phyloP scores from a whole-genome alignment of 371 early-diverging fungal genomes.

The Rhizopus stolonifer region DNA sequence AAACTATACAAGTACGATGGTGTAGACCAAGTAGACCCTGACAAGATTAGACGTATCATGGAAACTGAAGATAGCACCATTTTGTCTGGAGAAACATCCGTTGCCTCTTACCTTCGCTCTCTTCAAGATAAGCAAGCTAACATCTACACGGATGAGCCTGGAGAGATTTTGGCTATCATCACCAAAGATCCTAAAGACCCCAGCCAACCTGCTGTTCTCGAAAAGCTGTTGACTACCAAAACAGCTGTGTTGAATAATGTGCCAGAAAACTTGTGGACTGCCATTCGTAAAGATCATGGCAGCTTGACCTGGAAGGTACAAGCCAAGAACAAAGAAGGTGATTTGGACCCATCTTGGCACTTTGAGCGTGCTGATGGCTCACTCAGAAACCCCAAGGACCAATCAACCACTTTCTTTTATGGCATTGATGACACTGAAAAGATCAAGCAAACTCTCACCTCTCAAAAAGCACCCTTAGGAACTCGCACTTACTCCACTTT shows the following conservation, averaged over 20 bases:
- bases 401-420: slow-evolving; percentile 87
- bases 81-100: slow-evolving; percentile 62
- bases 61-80: slow-evolving; percentile 73
- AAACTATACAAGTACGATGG: slow-evolving; percentile 72
- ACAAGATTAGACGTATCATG: slow-evolving; percentile 82
- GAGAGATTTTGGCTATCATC: slow-evolving; percentile 86
- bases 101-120: slow-evolving; percentile 72
- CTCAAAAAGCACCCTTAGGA: slow-evolving; percentile 17
- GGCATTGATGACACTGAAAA: slow-evolving; percentile 78
- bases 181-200: slow-evolving; percentile 50
- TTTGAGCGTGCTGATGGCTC: slow-evolving; percentile 94
- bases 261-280: slow-evolving; percentile 86
- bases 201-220: slow-evolving; percentile 62
- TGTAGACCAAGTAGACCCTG: slow-evolving; percentile 72
- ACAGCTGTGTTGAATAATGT: slow-evolving; percentile 83
- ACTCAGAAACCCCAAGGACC: slow-evolving; percentile 57
- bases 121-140: slow-evolving; percentile 58
- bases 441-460: slow-evolving; percentile 53
- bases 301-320: slow-evolving; percentile 53
- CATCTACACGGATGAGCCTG: slow-evolving; percentile 83
- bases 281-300: slow-evolving; percentile 72
- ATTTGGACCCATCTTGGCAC: slow-evolving; percentile 73
- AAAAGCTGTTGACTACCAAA: slow-evolving; percentile 80
- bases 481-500: slow-evolving; percentile 37
- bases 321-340: slow-evolving; percentile 45